phyloP scores from a whole-genome alignment of 768 basidiomycete genomes.

The Lentinus brumalis region DNA sequence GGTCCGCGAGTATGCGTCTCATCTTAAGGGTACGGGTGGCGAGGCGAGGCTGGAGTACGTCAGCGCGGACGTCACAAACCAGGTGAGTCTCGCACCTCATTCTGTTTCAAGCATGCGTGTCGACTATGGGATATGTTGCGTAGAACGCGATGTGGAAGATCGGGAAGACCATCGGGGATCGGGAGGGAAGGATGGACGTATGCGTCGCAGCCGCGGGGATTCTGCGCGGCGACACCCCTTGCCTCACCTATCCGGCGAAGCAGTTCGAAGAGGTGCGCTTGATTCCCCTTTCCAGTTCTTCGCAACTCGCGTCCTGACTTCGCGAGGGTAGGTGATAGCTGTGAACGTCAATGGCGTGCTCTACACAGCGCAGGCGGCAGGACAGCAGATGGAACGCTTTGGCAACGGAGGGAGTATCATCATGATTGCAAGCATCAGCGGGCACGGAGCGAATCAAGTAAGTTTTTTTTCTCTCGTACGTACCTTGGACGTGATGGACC shows the following conservation, averaged over 20 bases:
- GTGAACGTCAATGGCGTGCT: constrained; percentile 55
- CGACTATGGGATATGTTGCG: neutral
- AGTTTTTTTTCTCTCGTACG: neutral
- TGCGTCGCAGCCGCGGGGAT: constrained; percentile 81
- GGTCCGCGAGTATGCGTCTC: constrained; percentile 45
- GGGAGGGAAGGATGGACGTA: constrained; percentile 71
- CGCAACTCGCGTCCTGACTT: neutral
- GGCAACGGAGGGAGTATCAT: constrained; percentile 42
- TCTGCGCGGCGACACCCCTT: constrained; percentile 52
- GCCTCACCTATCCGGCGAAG: constrained; percentile 64
- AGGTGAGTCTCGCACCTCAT: constrained; percentile 33
- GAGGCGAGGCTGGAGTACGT: constrained; percentile 58
- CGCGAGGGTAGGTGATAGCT: constrained; percentile 51
- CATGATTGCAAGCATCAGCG: constrained; percentile 46
- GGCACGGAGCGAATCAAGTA: constrained; percentile 61
- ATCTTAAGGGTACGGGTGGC: constrained; percentile 20
- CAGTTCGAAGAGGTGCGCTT: constrained; percentile 55
- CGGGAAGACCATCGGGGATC: constrained; percentile 60
- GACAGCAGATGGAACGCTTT: constrained; percentile 37
- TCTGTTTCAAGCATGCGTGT: constrained; percentile 23
- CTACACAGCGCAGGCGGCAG: constrained; percentile 39
- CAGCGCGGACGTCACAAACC: constrained; percentile 64
- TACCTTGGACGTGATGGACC: no score
- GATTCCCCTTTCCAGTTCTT: no score
- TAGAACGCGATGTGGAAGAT: constrained; percentile 48